phyloP scores from a whole-genome alignment of 768 basidiomycete genomes.

The Amanita exitialis region DNA sequence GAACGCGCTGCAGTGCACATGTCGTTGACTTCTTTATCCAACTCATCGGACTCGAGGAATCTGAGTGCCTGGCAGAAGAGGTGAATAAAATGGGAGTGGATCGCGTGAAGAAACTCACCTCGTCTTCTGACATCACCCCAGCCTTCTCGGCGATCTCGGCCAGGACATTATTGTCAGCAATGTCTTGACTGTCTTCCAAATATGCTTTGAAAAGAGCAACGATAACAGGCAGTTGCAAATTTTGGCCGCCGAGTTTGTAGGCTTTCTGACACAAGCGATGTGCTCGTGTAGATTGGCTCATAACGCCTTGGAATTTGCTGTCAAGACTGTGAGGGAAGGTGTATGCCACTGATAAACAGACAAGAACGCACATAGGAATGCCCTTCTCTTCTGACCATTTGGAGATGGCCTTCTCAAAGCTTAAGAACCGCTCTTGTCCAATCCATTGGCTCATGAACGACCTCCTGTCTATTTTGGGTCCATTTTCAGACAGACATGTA shows the following conservation, averaged over 20 bases:
- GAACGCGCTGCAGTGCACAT: conserved; percentile 53
- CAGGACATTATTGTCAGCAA: conserved; percentile 48
- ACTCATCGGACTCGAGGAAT: conserved; percentile 60
- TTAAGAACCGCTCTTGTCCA: conserved; percentile 39
- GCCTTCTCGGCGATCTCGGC: conserved; percentile 44
- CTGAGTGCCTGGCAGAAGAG: conserved; percentile 35
- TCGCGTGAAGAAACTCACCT: conserved; percentile 32
- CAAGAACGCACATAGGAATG: conserved; percentile 40
- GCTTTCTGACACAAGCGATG: conserved; percentile 70
- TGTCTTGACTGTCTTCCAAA: conserved; percentile 55
- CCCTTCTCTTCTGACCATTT: conserved; percentile 49
- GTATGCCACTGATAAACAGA: not conserved
- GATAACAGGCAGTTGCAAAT: conserved; percentile 46
- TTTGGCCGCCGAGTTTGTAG: conserved; percentile 48
- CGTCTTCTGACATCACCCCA: conserved; percentile 45
- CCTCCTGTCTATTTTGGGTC: conserved; percentile 27
- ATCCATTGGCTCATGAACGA: conserved; percentile 36
- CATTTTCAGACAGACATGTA: conserved; percentile 24
- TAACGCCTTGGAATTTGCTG: conserved; percentile 49
- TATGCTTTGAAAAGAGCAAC: conserved; percentile 55
- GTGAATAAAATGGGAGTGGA: not conserved
- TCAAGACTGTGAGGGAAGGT: conserved; percentile 1
- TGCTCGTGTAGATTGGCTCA: conserved; percentile 57
- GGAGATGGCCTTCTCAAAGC: conserved; percentile 30
- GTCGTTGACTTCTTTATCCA: conserved; percentile 50